Base-by-base conservation (phyloP, 257 asterid species). In the Solanum bulbocastanum region DNA sequence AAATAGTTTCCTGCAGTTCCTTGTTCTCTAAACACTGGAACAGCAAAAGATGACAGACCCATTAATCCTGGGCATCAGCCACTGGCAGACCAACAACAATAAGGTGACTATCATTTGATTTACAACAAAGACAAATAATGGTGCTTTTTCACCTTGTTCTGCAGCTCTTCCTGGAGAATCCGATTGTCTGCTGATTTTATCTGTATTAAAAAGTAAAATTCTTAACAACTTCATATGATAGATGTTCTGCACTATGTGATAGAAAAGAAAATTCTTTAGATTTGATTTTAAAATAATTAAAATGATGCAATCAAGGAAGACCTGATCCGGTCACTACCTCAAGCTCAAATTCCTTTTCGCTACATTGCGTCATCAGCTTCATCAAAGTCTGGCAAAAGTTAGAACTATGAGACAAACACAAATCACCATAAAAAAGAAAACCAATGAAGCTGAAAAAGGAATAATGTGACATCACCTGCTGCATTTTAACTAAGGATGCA, bases 101-200 rank as follows among this genome's bases (percentile, higher is more conserved):
- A 46, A 44, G 37, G 52, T 44, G 23, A 37, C 32, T 52, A 58
- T 25, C 46, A 83, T 39, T 36, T 68, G 86, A 36, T 66, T 3
- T 66, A 25, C 52, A 83, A 22, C 15, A 85, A 5, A 44, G 37
- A 35, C n/a, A 32, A 30, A 18, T 62, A 37, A 87, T 83, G 68
- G 58, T 69, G 44, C 10, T 69, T 15, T 60, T 75, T 62, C 44
- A 97, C 99, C 98, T 97, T 96, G 88, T 89, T 95, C 89, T 94
- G 96, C 87, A 97, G 94, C 92, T 97, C 98, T 82, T 96, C 99
- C 89, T 96, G 99, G 84, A 97, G 98, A 73, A 97, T 91, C 69
- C 98, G 97, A 84, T 97, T 97, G 87, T 97, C 99, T 5, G 99
- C 99, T 22, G 98, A 91, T 89, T 88, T 97, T 83, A 97, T 94